phyloP scores from a whole-genome alignment of 1,284 basidiomycete species.

The Puccinia hordei region DNA sequence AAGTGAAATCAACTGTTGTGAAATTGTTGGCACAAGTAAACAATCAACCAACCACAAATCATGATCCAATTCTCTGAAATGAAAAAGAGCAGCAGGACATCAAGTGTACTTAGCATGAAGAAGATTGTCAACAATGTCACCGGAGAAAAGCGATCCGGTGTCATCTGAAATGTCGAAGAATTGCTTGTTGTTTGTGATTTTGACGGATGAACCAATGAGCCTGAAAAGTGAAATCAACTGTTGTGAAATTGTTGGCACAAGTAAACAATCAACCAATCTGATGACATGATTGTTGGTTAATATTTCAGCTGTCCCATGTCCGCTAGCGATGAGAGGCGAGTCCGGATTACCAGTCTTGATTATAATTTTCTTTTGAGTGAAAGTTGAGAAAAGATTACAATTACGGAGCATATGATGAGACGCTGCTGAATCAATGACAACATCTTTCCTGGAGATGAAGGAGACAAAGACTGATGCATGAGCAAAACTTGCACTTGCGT shows the following conservation, averaged over 20 bases:
- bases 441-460: background rate
- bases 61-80: background rate
- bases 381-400: background rate
- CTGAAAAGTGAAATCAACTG: background rate
- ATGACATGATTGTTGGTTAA: background rate
- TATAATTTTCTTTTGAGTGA: background rate
- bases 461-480: background rate
- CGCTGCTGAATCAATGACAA: background rate
- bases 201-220: background rate
- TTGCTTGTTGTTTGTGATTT: background rate
- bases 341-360: background rate
- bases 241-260: constrained; percentile 2
- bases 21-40: constrained; percentile 5
- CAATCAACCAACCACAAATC: background rate
- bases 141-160: background rate
- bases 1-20: background rate
- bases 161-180: background rate
- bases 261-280: background rate
- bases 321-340: background rate
- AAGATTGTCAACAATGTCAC: background rate
- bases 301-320: background rate
- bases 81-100: background rate
- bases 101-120: background rate
- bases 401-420: background rate
- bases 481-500: background rate